A percentile compares a stretch with the other conserved stretches of the same genome.
Conservation (phyloP, 192 early-diverging fungal species). For the Chytriomyces confervae region DNA sequence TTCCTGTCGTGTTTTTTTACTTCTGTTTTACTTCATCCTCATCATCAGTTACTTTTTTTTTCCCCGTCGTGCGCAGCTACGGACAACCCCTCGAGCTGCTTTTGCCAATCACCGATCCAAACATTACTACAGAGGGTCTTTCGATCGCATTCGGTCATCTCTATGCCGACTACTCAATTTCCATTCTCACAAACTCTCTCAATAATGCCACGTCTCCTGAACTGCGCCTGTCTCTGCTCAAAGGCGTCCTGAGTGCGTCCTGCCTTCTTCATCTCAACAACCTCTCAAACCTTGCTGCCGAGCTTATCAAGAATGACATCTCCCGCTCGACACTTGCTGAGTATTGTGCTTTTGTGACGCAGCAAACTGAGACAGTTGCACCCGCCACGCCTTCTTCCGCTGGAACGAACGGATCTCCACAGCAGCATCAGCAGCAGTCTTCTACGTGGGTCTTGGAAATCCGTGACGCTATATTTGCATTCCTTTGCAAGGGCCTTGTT, state of each 20-base stretch:
- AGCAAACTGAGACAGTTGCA: slow-evolving; percentile 6
- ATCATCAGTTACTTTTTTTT: not conserved
- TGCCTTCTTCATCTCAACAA: slow-evolving; percentile 56
- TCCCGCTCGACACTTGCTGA: slow-evolving; percentile 47
- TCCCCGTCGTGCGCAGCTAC: slow-evolving; percentile 26
- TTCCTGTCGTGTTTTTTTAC: not conserved
- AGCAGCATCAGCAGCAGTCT: not conserved
- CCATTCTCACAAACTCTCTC: slow-evolving; percentile 27
- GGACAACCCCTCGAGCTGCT: slow-evolving; percentile 40
- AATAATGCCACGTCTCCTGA: not conserved
- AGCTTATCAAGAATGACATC: slow-evolving; percentile 56
- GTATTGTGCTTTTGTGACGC: slow-evolving; percentile 56
- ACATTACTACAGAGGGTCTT: slow-evolving; percentile 61
- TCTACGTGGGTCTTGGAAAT: slow-evolving; percentile 47
- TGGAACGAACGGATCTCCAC: not conserved
- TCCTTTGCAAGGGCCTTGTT: slow-evolving; percentile 57
- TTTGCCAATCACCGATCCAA: slow-evolving; percentile 50
- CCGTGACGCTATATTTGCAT: slow-evolving; percentile 55
- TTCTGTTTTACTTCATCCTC: not conserved
- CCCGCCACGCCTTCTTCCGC: slow-evolving; percentile 36
- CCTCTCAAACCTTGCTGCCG: slow-evolving; percentile 46
- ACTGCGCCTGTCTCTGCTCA: slow-evolving; percentile 47
- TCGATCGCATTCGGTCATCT: slow-evolving; percentile 58
- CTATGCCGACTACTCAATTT: slow-evolving; percentile 53
- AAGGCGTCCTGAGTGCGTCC: slow-evolving; percentile 55